Conservation (phyloP, 2,329 filamentous ascomycete species). For the Penicillium sp. region DNA sequence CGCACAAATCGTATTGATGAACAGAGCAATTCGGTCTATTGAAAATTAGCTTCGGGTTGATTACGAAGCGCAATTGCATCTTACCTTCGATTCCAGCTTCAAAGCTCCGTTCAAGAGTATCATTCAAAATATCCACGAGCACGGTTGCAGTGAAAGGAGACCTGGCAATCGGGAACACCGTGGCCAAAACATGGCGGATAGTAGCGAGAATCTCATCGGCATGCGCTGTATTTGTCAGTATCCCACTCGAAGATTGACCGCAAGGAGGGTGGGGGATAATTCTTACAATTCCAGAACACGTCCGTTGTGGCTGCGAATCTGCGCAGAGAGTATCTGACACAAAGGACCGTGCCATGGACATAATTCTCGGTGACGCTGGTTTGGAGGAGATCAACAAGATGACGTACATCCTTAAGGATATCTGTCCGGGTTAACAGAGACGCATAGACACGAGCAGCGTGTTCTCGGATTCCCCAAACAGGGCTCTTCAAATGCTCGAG, state of each 20-base stretch:
- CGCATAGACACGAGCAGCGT: constrained; percentile 45
- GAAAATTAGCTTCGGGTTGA: constrained; percentile 4
- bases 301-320: constrained; percentile 33
- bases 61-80: background rate
- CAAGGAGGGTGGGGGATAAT: background rate
- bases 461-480: constrained; percentile 48
- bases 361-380: constrained; percentile 33
- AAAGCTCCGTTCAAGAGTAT: constrained; percentile 34
- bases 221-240: constrained; percentile 28
- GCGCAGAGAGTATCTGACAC: constrained; percentile 39
- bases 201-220: constrained; percentile 25
- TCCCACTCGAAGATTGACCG: too few relatives aligned
- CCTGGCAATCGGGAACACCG: constrained; percentile 27
- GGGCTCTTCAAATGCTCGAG: constrained; percentile 41
- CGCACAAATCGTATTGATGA: constrained; percentile 25
- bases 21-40: constrained; percentile 18
- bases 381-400: constrained; percentile 23
- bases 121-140: constrained; percentile 39
- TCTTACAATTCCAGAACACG: constrained; percentile 37
- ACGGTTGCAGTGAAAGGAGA: constrained; percentile 37
- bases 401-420: constrained; percentile 31
- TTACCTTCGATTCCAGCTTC: constrained; percentile 32
- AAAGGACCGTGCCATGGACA: constrained; percentile 42
- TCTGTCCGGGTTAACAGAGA: constrained; percentile 35
- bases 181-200: constrained; percentile 25